These are phyloP conservation scores for Solanum pinnatisectum DNA, from an alignment of 257 asterid species.

Conservation along the genomic window DNA sequence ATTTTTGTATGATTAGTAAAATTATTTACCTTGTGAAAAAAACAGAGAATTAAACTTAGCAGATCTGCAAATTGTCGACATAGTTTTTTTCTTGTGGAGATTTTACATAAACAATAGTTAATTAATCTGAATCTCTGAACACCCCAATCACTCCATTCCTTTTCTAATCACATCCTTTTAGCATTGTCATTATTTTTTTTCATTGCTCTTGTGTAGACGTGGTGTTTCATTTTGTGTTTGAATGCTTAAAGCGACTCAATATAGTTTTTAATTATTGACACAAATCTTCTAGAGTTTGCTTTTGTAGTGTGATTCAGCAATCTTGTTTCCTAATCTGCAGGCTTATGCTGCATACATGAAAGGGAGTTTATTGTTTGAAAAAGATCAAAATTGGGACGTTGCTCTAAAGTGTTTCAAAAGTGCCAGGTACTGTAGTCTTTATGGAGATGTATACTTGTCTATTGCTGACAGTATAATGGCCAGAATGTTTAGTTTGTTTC, in stretches of 20 bases:
- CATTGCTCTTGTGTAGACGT: neutral
- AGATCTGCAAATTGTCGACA: neutral
- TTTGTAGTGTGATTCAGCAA: neutral
- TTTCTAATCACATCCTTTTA: neutral
- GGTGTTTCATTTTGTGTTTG: neutral
- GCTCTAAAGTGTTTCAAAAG: conserved; percentile 85
- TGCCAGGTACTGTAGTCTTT: conserved; percentile 52
- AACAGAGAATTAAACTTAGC: neutral
- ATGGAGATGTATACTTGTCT: neutral
- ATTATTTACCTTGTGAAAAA: neutral
- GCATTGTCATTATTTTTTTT: neutral
- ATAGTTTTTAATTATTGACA: neutral
- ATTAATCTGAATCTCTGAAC: neutral
- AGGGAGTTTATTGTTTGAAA: conserved; percentile 82
- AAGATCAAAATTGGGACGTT: conserved; percentile 88
- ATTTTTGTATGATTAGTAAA: neutral
- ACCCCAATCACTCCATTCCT: neutral
- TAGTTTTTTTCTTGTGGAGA: neutral
- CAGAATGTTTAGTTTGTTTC: neutral
- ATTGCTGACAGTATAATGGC: neutral
- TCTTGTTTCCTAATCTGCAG: conserved; percentile 30
- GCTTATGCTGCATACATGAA: conserved; percentile 96
- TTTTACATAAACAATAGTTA: neutral
- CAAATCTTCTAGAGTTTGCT: neutral
- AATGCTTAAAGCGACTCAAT: neutral